phyloP scores from a whole-genome alignment of 164 flowering plant genomes.

The Vitis rotundifolia region DNA sequence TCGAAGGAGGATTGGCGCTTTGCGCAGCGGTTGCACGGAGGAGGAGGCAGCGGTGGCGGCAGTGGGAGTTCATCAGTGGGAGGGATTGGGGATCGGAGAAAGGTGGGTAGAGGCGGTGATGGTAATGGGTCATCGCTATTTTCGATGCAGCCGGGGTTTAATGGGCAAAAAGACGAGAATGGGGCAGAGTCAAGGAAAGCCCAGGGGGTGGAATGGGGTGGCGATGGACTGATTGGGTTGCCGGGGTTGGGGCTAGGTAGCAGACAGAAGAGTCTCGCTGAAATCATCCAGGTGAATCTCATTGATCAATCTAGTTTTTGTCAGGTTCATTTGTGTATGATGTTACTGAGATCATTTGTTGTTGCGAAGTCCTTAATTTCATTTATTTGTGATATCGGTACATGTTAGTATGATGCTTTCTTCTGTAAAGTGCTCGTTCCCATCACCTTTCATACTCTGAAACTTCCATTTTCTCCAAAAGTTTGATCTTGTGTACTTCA shows the following conservation, averaged over 20 bases:
- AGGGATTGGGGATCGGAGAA: slow-evolving; percentile 76
- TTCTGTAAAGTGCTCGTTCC: no score
- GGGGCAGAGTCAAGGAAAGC: slow-evolving; percentile 23
- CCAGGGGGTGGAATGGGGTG: slow-evolving; percentile 52
- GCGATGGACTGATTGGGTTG: slow-evolving; percentile 74
- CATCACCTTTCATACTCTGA: no score
- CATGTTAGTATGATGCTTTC: no score
- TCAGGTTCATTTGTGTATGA: no score
- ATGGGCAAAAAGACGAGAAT: slow-evolving; percentile 32
- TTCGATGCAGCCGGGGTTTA: slow-evolving; percentile 49
- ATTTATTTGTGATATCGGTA: no score
- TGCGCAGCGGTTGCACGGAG: slow-evolving; percentile 55
- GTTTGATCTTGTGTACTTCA: no score
- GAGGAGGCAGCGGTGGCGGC: slow-evolving; percentile 24
- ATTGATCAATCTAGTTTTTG: no score
- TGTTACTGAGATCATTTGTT: no score
- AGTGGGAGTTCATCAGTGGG: slow-evolving; percentile 22
- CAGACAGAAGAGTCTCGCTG: slow-evolving; percentile 68
- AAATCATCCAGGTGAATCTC: slow-evolving; percentile 67
- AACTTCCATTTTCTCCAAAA: no score
- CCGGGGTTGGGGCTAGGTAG: slow-evolving; percentile 65
- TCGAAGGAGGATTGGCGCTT: slow-evolving; percentile 80
- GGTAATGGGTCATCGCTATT: slow-evolving; percentile 45
- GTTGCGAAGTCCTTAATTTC: no score
- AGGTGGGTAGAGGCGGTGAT: slow-evolving; percentile 23